Percentiles rank a stretch among this genome's conserved stretches.
Evolutionary conservation across 805 yeast genomes (phyloP).

Genomic region (Dipodascopsis uninucleata): DNA sequence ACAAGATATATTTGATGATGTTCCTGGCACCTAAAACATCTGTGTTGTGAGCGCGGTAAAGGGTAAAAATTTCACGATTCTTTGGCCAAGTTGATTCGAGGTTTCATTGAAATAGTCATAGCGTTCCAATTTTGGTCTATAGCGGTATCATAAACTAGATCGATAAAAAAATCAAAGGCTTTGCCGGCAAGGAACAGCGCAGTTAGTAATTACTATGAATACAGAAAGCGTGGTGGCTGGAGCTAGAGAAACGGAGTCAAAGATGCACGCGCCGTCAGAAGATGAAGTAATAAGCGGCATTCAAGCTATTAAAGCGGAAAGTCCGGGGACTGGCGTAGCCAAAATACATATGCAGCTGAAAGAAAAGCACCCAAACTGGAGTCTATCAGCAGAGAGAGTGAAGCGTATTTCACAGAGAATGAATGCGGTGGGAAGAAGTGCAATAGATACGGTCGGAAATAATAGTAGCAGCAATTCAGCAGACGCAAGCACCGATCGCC

Average conservation of each 20-base stretch:
- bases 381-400: conserved; percentile 56
- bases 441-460: background rate
- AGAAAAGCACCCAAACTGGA: conserved; percentile 56
- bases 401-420: conserved; percentile 46
- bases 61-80: too few relatives aligned
- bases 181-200: background rate
- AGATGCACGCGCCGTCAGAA: conserved; percentile 18
- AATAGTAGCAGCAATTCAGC: background rate
- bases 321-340: conserved; percentile 43
- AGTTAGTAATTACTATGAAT: background rate
- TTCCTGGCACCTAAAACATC: too few relatives aligned
- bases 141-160: too few relatives aligned
- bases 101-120: too few relatives aligned
- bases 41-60: too few relatives aligned
- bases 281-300: conserved; percentile 10
- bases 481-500: background rate
- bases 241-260: too few relatives aligned
- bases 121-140: too few relatives aligned
- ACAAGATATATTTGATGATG: too few relatives aligned
- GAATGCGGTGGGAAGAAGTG: too few relatives aligned
- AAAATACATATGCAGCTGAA: conserved; percentile 53
- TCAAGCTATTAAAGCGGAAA: conserved; percentile 2
- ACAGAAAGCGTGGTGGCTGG: background rate
- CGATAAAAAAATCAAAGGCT: background rate
- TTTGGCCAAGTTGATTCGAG: too few relatives aligned